Conservation (phyloP, 352 stramenopile species). For the Globisporangium mamillatum region DNA sequence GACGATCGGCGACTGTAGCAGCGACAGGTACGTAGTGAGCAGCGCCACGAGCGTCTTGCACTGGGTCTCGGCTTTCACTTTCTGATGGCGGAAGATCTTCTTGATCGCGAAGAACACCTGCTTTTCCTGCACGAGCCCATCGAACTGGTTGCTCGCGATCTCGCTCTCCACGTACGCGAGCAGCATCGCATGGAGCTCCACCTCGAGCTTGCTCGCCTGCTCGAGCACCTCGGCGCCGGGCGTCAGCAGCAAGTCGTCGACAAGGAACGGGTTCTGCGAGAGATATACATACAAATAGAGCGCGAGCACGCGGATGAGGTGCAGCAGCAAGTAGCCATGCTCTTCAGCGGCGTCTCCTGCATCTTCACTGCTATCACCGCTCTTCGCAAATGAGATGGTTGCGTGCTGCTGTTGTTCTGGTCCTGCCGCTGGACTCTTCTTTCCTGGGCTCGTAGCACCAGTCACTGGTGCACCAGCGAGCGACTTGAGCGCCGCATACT, state of each 20-base stretch:
- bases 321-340: constrained; percentile 35
- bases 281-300: constrained; percentile 62
- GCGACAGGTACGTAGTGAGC: constrained; percentile 41
- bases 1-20: constrained; percentile 48
- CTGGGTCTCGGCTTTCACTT: constrained; percentile 28
- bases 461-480: not conserved
- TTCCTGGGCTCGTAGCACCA: not conserved
- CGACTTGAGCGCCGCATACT: not conserved
- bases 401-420: constrained; percentile 3
- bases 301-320: constrained; percentile 60
- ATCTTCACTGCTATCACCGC: not conserved
- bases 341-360: constrained; percentile 17
- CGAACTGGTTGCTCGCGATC: constrained; percentile 57
- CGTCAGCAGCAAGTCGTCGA: constrained; percentile 37
- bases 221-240: constrained; percentile 17
- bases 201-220: constrained; percentile 18
- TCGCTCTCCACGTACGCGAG: constrained; percentile 42
- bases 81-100: constrained; percentile 49
- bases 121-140: constrained; percentile 57
- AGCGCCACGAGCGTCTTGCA: constrained; percentile 40
- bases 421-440: not conserved
- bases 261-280: constrained; percentile 31
- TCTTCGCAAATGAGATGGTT: constrained; percentile 3
- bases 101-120: constrained; percentile 47
- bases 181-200: constrained; percentile 41